phyloP scores from a whole-genome alignment of 768 basidiomycete genomes.

The Agaricus subrufescens region DNA sequence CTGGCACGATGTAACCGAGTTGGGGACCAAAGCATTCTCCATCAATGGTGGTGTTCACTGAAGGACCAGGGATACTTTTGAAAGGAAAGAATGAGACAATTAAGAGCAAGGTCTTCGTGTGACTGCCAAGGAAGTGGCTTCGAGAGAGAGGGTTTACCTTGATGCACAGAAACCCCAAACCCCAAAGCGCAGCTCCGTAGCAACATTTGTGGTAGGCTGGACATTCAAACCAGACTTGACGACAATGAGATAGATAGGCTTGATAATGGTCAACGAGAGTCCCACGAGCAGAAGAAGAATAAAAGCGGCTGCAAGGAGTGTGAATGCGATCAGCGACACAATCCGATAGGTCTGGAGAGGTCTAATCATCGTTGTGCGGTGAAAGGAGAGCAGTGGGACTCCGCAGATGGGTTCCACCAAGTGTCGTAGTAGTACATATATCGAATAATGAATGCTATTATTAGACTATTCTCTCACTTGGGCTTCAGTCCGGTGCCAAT shows the following conservation, averaged over 20 bases:
- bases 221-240: conserved; percentile 30
- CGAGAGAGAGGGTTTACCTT: conserved; percentile 27
- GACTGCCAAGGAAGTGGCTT: neutral
- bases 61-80: conserved; percentile 22
- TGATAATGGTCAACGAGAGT: conserved; percentile 72
- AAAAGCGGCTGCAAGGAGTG: conserved; percentile 55
- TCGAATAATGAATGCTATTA: conserved; percentile 5
- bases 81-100: conserved; percentile 18
- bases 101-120: conserved; percentile 4
- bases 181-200: conserved; percentile 65
- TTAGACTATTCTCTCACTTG: neutral
- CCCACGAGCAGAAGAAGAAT: conserved; percentile 74
- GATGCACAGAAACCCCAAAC: conserved; percentile 79
- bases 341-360: conserved; percentile 43
- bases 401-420: neutral
- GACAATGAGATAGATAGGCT: conserved; percentile 56
- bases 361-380: neutral
- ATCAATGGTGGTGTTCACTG: conserved; percentile 21
- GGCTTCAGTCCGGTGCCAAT: neutral
- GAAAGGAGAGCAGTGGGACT: neutral
- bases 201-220: conserved; percentile 40
- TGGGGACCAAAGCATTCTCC: conserved; percentile 56
- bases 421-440: neutral
- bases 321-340: conserved; percentile 42
- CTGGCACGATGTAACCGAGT: conserved; percentile 67